Percentiles rank a stretch among this genome's conserved stretches.
phyloP scores from a whole-genome alignment of 805 yeast genomes.

The Starmerella davenportii region DNA sequence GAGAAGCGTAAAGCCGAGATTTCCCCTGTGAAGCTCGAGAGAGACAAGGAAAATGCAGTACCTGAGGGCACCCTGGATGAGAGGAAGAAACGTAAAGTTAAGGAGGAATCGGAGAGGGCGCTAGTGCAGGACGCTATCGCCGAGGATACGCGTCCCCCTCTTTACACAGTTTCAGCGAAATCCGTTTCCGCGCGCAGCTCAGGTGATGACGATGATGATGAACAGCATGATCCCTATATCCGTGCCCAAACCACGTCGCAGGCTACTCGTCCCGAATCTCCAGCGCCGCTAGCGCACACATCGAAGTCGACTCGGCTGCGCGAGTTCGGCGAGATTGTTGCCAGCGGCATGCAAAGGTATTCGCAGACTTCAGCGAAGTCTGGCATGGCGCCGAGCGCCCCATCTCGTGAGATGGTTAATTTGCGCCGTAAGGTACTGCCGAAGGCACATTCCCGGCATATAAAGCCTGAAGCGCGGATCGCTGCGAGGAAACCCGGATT shows the following conservation, averaged over 20 bases:
- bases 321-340: constrained; percentile 36
- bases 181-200: no score
- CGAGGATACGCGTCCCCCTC: no score
- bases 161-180: no score
- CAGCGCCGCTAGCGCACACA: constrained; percentile 6
- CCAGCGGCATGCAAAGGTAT: constrained; percentile 40
- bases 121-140: no score
- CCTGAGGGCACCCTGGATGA: neutral
- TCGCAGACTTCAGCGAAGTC: constrained; percentile 24
- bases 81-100: neutral
- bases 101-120: no score
- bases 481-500: constrained; percentile 41
- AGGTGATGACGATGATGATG: no score
- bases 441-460: neutral
- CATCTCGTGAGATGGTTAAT: constrained; percentile 27
- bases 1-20: constrained; percentile 6
- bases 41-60: neutral
- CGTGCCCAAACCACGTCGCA: no score
- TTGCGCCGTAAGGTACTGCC: constrained; percentile 26
- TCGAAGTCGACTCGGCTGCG: constrained; percentile 9
- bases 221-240: no score
- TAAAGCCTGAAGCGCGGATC: neutral
- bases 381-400: constrained; percentile 20
- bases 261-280: no score
- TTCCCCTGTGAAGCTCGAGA: no score